Evolutionary conservation across 805 yeast species (phyloP).

Genomic region (Jamesozyma jinghongensis): DNA sequence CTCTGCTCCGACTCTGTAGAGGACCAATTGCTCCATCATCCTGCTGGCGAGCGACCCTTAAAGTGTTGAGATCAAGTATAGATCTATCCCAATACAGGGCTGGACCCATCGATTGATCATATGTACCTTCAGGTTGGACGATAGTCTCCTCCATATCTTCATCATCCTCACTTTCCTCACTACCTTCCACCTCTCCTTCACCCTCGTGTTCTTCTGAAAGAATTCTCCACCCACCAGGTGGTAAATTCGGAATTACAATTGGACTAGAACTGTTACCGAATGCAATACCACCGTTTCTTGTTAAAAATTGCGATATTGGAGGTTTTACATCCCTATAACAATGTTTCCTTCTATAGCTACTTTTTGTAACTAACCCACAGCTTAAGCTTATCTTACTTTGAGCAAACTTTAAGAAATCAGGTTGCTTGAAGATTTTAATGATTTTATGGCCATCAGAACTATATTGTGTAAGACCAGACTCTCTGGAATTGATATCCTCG

Average conservation of each 20-base stretch:
- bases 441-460: conserved; percentile 61
- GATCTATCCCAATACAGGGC: conserved; percentile 31
- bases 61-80: conserved; percentile 14
- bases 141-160: not conserved
- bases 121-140: not conserved
- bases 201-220: conserved; percentile 19
- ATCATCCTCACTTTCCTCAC: not conserved
- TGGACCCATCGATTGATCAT: conserved; percentile 2
- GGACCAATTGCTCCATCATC: not conserved
- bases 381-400: conserved; percentile 34
- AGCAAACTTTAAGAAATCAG: conserved; percentile 33
- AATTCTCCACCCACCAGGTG: conserved; percentile 31
- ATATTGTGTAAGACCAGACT: conserved; percentile 41
- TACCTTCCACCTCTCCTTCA: conserved; percentile 1
- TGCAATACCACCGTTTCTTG: conserved; percentile 25
- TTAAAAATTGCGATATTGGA: conserved; percentile 28
- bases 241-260: conserved; percentile 21
- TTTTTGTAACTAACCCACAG: conserved; percentile 27
- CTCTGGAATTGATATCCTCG: conserved; percentile 25
- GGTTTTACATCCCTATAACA: conserved; percentile 28
- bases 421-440: conserved; percentile 32
- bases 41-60: not conserved
- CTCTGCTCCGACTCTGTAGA: not conserved
- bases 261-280: conserved; percentile 18
- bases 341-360: conserved; percentile 21